These are phyloP conservation scores for Picea mariana DNA, from an alignment of 83 land plant species.

Conservation along the genomic window DNA sequence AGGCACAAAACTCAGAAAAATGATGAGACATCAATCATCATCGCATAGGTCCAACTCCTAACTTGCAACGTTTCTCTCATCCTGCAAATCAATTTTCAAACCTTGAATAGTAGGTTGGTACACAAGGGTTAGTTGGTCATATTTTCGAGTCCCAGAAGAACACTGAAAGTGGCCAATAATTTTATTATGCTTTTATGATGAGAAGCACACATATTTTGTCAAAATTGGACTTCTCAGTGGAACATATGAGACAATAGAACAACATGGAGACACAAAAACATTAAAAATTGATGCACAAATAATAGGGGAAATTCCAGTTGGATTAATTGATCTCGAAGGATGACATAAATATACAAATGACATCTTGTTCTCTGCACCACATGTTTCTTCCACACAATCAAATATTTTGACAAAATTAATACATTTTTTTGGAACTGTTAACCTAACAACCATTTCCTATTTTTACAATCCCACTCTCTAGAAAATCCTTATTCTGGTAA, in stretches of 20 bases:
- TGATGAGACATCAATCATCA: no score
- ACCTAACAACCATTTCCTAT: constrained; percentile 7
- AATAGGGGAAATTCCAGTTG: neutral
- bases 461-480: neutral
- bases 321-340: neutral
- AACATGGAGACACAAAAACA: no score
- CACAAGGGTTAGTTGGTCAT: no score
- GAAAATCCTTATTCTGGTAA: neutral
- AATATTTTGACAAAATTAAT: neutral
- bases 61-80: neutral
- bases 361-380: neutral
- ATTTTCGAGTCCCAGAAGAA: no score
- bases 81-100: neutral
- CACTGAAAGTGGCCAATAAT: no score
- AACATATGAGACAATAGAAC: no score
- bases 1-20: no score
- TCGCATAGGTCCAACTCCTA: no score
- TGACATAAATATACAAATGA: neutral
- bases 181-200: no score
- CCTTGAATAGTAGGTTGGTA: neutral
- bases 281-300: neutral
- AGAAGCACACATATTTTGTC: no score
- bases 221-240: no score
- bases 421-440: neutral
- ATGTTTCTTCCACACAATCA: neutral